Evolutionary conservation across 2,329 filamentous ascomycete species (phyloP).

Genomic region (Trichoderma koningii): DNA sequence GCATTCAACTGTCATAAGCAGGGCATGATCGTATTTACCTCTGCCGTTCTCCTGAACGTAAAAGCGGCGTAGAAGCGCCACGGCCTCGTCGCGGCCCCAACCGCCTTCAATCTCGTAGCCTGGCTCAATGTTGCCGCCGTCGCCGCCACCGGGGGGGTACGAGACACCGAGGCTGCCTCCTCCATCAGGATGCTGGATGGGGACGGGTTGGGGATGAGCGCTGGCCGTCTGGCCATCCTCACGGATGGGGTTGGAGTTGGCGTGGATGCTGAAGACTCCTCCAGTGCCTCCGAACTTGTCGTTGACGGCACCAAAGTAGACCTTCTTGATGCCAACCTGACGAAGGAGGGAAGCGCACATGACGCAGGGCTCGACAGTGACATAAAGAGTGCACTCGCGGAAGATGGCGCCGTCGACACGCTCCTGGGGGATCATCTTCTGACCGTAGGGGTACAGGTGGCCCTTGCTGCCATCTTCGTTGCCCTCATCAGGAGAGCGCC

Average conservation of each 20-base stretch:
- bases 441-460: slow-evolving; percentile 63
- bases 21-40: slow-evolving; percentile 53
- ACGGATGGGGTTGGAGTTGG: slow-evolving; percentile 53
- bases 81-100: slow-evolving; percentile 87
- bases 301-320: slow-evolving; percentile 94
- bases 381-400: slow-evolving; percentile 76
- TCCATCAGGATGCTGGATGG: slow-evolving; percentile 43
- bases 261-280: slow-evolving; percentile 85
- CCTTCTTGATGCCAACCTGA: slow-evolving; percentile 82
- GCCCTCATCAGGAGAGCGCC: slow-evolving; percentile 43
- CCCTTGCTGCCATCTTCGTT: slow-evolving; percentile 58
- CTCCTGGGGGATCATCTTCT: slow-evolving; percentile 57
- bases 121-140: slow-evolving; percentile 71
- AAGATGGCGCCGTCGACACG: slow-evolving; percentile 69
- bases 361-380: slow-evolving; percentile 97
- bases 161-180: slow-evolving; percentile 43
- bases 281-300: slow-evolving; percentile 97
- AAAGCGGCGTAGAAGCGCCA: slow-evolving; percentile 87
- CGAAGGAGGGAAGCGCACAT: slow-evolving; percentile 95
- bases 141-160: slow-evolving; percentile 46
- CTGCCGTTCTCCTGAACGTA: slow-evolving; percentile 98
- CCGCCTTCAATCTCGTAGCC: slow-evolving; percentile 84
- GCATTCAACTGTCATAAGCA: neutral
- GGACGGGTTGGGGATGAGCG: slow-evolving; percentile 43
- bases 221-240: slow-evolving; percentile 44